A percentile compares a stretch with the other conserved stretches of the same genome.
These are phyloP conservation scores for Penicillium hesseltinei DNA, from an alignment of 2,329 filamentous ascomycete genomes.

Conservation along the genomic window DNA sequence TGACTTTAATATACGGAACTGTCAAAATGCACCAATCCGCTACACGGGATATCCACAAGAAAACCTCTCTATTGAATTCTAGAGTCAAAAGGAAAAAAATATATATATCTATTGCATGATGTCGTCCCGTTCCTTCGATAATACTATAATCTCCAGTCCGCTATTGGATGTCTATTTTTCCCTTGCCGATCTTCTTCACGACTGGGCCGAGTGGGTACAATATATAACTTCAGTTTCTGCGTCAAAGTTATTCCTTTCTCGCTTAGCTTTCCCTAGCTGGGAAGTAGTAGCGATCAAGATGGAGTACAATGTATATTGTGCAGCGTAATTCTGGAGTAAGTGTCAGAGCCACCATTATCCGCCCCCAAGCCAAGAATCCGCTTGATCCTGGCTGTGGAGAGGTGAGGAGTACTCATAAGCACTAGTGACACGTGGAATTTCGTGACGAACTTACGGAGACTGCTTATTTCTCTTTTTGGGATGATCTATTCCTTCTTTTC, in stretches of 20 bases:
- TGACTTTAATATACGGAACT: not conserved
- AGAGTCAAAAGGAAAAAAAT: too few species aligned
- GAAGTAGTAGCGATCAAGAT: not conserved
- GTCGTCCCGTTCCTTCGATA: not conserved
- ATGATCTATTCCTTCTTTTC: not conserved
- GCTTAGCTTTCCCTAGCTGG: not conserved
- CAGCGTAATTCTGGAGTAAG: not conserved
- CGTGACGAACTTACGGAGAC: constrained; percentile 4
- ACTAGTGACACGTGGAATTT: constrained; percentile 11
- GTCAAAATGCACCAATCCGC: not conserved
- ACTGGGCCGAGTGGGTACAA: not conserved
- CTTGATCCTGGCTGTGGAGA: not conserved
- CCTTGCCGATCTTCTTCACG: constrained; percentile 10
- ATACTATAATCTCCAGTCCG: not conserved
- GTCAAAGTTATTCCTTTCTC: not conserved
- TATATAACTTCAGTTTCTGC: not conserved
- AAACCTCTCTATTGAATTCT: not conserved
- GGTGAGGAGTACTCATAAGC: not conserved
- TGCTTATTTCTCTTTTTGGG: not conserved
- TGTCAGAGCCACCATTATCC: not conserved
- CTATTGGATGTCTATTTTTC: not conserved
- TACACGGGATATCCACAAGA: not conserved
- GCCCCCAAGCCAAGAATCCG: not conserved
- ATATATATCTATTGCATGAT: not conserved
- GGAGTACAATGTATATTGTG: not conserved